These are phyloP conservation scores for Malassezia furfur DNA, from an alignment of 1,284 basidiomycete species.

Conservation along the genomic window DNA sequence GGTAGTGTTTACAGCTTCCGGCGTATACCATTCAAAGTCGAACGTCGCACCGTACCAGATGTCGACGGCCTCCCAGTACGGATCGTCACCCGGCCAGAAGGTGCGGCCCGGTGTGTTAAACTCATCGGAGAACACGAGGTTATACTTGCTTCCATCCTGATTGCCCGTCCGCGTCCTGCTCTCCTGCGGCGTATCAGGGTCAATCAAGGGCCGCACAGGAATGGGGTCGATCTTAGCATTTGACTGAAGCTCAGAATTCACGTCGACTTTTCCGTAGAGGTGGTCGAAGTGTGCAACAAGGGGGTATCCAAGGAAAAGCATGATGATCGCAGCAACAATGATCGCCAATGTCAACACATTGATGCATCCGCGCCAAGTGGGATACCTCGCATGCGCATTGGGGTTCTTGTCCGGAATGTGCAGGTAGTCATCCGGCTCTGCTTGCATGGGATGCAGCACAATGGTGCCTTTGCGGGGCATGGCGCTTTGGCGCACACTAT, in stretches of 20 bases:
- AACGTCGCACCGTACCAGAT: slow-evolving; percentile 45
- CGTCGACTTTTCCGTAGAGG: slow-evolving; percentile 18
- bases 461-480: slow-evolving; percentile 7
- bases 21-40: slow-evolving; percentile 49
- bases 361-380: slow-evolving; percentile 30
- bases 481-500: not conserved
- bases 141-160: slow-evolving; percentile 20
- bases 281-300: slow-evolving; percentile 31
- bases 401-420: slow-evolving; percentile 27
- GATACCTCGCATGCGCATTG: slow-evolving; percentile 26
- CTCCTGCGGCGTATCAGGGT: slow-evolving; percentile 27
- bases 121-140: slow-evolving; percentile 67
- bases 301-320: slow-evolving; percentile 45
- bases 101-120: slow-evolving; percentile 59
- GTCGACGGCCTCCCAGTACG: slow-evolving; percentile 44
- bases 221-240: not conserved
- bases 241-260: not conserved
- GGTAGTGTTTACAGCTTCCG: slow-evolving; percentile 34
- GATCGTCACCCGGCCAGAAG: slow-evolving; percentile 50
- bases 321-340: slow-evolving; percentile 30
- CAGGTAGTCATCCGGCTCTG: slow-evolving; percentile 39
- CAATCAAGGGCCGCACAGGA: slow-evolving; percentile 22
- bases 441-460: slow-evolving; percentile 15
- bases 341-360: slow-evolving; percentile 34
- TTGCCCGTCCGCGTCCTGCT: slow-evolving; percentile 22